Base-by-base conservation (phyloP, 2,329 filamentous ascomycete genomes). In the Dendryphion nanum region DNA sequence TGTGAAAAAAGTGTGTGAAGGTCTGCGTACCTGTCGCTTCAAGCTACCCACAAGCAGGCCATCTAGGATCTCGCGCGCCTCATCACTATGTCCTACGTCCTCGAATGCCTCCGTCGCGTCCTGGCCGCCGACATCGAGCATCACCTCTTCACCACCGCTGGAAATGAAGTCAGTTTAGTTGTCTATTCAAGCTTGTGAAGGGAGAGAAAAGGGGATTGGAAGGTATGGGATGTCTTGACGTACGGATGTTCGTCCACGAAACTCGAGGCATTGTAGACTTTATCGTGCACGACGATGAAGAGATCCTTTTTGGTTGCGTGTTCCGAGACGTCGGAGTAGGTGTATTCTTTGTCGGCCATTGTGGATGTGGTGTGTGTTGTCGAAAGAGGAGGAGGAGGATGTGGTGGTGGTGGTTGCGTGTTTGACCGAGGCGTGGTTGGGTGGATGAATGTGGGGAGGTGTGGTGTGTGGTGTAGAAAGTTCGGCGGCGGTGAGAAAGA, bases 71-170 rank as follows among this genome's bases (percentile, higher is more conserved):
- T 97, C 91, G 53, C 93, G 85, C 53, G 93, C 93, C 78, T 98
- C 93, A 71, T 98, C 93, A 61, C 87, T 94, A 85, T 98, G 93
- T 64, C 93, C 93, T 62, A 98, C 93, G 72, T 98, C 93, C 76
- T 98, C 93, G 67, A 98, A 98, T 46, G 93, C 91, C 74, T 97
- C 93, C 58, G 91, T 95, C 61, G 87, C 86, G 71, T 98, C 93
- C 74, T 95, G 90, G 55, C 93, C 93, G 62, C 78, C 93, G 50
- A 97, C 90, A 57, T 98, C 93, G 55, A 98, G 85, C 48, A 98
- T 76, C 57, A 98, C 93, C 76, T 98, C 93, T 75, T 98, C 93
- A 74, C 93, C 93, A 76, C 93, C 93, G 59, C 93, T 97, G 63
- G 50, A 35, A 26, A 26, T 26, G 8, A 8, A 8, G 23, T 26